A percentile compares a stretch with the other conserved stretches of the same genome.
Evolutionary conservation across 2,329 filamentous ascomycete species (phyloP).

Genomic region (Colletotrichum theobromicola): DNA sequence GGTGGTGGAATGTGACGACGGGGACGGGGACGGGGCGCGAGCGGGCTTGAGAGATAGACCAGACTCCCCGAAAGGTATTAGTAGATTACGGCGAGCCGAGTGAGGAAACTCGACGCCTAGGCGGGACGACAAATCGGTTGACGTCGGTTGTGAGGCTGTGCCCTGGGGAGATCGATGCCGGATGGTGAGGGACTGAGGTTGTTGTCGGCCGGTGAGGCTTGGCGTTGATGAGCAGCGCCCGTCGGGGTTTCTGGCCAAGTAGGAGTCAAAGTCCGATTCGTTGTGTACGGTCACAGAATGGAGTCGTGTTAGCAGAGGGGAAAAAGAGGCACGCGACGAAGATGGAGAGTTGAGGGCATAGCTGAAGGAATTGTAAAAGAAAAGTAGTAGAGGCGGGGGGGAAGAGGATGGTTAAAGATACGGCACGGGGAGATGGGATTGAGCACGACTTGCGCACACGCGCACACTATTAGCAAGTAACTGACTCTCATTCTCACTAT

Average conservation of each 20-base stretch:
- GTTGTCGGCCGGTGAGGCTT: neutral
- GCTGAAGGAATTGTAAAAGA: neutral
- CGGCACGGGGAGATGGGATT: neutral
- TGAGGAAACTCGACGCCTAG: neutral
- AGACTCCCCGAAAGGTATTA: neutral
- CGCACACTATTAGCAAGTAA: neutral
- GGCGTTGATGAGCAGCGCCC: neutral
- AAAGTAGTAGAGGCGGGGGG: neutral
- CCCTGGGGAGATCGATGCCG: neutral
- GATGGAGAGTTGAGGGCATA: neutral
- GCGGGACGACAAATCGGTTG: neutral
- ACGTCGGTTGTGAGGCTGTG: conserved; percentile 6
- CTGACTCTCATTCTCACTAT: conserved; percentile 9
- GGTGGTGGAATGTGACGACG: neutral
- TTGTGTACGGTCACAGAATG: neutral
- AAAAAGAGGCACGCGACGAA: neutral
- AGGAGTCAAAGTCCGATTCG: neutral
- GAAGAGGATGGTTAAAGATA: neutral
- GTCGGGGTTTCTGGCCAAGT: neutral
- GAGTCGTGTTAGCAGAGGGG: neutral
- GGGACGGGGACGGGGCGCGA: neutral
- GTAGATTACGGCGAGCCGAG: neutral
- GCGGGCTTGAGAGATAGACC: neutral
- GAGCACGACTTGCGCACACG: neutral
- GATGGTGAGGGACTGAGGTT: neutral